These are phyloP conservation scores for Epichloe uncinata DNA, from an alignment of 2,329 filamentous ascomycete species.

Conservation along the genomic window DNA sequence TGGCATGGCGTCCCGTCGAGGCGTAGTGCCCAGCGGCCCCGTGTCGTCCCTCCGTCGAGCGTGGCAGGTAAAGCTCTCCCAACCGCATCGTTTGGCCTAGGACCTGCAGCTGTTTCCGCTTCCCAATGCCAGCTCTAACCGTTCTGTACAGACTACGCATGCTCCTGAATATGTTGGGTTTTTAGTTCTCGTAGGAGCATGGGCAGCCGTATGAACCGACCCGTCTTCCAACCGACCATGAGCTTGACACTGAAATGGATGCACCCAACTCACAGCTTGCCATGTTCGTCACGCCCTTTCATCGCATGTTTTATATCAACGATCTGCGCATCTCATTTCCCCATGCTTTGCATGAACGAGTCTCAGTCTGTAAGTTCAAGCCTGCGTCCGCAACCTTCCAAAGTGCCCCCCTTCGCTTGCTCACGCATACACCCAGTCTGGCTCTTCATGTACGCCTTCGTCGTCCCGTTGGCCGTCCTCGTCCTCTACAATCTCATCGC, in stretches of 20 bases:
- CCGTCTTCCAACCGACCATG: not conserved
- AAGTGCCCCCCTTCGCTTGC: too few species aligned
- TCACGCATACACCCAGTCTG: constrained; percentile 30
- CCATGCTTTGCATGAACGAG: constrained; percentile 70
- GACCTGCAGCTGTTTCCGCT: not conserved
- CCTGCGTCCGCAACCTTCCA: too few species aligned
- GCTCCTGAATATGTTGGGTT: constrained; percentile 7
- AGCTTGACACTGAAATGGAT: constrained; percentile 6
- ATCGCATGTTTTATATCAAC: constrained; percentile 85
- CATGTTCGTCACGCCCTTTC: constrained; percentile 59
- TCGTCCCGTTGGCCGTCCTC: constrained; percentile 55
- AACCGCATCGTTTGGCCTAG: not conserved
- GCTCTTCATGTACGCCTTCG: constrained; percentile 68
- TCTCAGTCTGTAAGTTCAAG: constrained; percentile 52
- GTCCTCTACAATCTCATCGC: constrained; percentile 49
- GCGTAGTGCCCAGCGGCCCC: not conserved
- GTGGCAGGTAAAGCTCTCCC: constrained; percentile 3
- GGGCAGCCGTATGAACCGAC: constrained; percentile 1
- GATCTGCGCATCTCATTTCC: constrained; percentile 78
- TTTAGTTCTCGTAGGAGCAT: constrained; percentile 3
- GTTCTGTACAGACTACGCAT: constrained; percentile 3
- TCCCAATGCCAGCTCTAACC: not conserved
- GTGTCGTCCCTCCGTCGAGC: constrained; percentile 1
- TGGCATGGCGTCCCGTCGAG: constrained; percentile 4
- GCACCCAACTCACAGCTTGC: constrained; percentile 12